Evolutionary conservation across 1,139 yeast genomes (phyloP), one percentile per base, ranked within the genome.

Genomic region (Yamadazyma atmosphaerica): DNA sequence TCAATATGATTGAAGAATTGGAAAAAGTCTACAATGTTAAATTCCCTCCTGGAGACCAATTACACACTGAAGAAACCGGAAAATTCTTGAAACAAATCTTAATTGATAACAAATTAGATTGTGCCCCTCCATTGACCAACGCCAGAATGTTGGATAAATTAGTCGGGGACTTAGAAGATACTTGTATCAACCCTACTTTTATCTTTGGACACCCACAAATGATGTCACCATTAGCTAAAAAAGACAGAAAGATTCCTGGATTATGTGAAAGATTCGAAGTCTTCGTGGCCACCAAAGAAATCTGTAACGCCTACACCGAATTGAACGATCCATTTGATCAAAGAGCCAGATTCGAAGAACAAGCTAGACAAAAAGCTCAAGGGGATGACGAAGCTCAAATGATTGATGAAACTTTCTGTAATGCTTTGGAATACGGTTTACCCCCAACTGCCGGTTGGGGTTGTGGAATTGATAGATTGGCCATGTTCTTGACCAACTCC

Each of bases 391-490:
- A 92, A 73, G 98, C 97, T 43, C 98, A 92, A 74, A 65, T 89
- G 68, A 78, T 92, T 50, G 98, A 92, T 64, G 98, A 92, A 72
- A 84, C 88, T 46, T 92, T 92, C 89, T 86, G 95, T 74, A 87
- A 90, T 58, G 97, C 98, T 49, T 80, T 92, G 61, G 98, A 92
- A 73, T 92, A 88, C 68, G 98, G 98, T 67, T 79, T 92, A 59
- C 98, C 98, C 46, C 98, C 98, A 58, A 92, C 98, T 56, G 98
- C 95, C 65, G 98, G 98, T 55, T 92, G 98, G 98, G 98, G 98
- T 58, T 86, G 96, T 73, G 98, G 98, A 79, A 89, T 92, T 55
- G 98, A 92, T 71, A 87, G 98, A 77, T 66, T 92, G 59, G 92
- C 96, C 61, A 92, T 92, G 98, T 90, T 92, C 76, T 80, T 92